Conservation (phyloP, 306 rosid species). For the Neltuma alba region DNA sequence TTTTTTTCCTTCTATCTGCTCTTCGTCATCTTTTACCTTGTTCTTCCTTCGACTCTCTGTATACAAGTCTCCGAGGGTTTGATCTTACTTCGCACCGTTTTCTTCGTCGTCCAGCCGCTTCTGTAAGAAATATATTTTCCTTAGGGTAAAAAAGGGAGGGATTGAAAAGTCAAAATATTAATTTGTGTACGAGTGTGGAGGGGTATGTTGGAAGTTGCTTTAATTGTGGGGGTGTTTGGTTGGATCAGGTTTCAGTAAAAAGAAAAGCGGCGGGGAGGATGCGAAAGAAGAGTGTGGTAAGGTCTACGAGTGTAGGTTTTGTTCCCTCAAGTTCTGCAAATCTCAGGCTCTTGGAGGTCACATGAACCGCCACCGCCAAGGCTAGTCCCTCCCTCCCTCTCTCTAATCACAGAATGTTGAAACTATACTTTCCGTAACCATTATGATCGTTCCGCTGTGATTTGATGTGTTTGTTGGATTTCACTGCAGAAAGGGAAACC, state of each 20-base stretch:
- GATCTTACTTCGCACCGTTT: background rate
- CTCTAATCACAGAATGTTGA: too few species aligned
- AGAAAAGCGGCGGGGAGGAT: slow-evolving; percentile 85
- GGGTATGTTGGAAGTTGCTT: background rate
- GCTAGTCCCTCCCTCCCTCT: slow-evolving; percentile 38
- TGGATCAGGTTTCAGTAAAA: slow-evolving; percentile 84
- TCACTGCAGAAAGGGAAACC: slow-evolving; percentile 87
- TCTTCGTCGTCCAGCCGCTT: background rate
- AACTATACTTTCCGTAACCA: background rate
- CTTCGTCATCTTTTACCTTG: background rate
- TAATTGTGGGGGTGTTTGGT: slow-evolving; percentile 24
- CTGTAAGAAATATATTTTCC: background rate
- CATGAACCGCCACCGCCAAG: slow-evolving; percentile 99
- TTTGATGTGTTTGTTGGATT: slow-evolving; percentile 30
- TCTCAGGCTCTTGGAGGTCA: slow-evolving; percentile 99
- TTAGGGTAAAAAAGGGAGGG: too few species aligned
- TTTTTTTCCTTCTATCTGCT: background rate
- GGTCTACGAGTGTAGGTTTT: slow-evolving; percentile 94
- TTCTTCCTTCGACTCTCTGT: background rate
- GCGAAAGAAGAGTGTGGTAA: slow-evolving; percentile 56
- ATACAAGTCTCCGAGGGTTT: background rate
- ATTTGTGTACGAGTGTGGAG: background rate
- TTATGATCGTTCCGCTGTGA: background rate
- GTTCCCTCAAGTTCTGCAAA: slow-evolving; percentile 99
- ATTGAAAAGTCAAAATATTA: background rate